phyloP scores from a whole-genome alignment of 805 yeast genomes.

The Jamesozyma spencerorum region DNA sequence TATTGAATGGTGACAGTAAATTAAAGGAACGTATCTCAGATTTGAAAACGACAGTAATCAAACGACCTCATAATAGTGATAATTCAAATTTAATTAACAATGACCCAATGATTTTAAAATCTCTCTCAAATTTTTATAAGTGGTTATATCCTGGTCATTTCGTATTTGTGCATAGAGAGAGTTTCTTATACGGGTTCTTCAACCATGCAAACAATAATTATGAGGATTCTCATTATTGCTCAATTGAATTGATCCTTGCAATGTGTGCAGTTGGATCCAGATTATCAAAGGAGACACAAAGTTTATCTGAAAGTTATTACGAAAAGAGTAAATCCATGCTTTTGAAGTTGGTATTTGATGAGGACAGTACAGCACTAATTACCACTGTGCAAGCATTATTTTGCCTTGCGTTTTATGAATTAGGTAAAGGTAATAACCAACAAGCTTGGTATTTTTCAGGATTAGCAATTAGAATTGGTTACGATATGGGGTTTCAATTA shows the following conservation, averaged over 20 bases:
- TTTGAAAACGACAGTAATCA: slow-evolving; percentile 27
- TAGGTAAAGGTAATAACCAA: slow-evolving; percentile 49
- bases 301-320: slow-evolving; percentile 37
- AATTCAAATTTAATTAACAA: slow-evolving; percentile 19
- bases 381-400: slow-evolving; percentile 51
- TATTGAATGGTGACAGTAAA: not conserved
- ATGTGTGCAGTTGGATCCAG: slow-evolving; percentile 53
- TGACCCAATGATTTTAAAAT: slow-evolving; percentile 23
- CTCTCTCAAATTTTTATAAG: slow-evolving; percentile 39
- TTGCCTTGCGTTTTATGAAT: slow-evolving; percentile 52
- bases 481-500: slow-evolving; percentile 54
- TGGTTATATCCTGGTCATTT: slow-evolving; percentile 61
- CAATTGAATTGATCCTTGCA: slow-evolving; percentile 43
- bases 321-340: slow-evolving; percentile 38
- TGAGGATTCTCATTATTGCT: slow-evolving; percentile 41
- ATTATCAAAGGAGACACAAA: slow-evolving; percentile 36
- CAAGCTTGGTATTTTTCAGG: slow-evolving; percentile 59
- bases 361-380: slow-evolving; percentile 35
- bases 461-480: slow-evolving; percentile 54
- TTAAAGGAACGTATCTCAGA: slow-evolving; percentile 25
- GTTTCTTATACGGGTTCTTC: slow-evolving; percentile 51
- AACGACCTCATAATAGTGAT: slow-evolving; percentile 13
- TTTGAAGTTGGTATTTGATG: slow-evolving; percentile 31
- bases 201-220: slow-evolving; percentile 39
- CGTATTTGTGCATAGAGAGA: slow-evolving; percentile 54